Percentiles rank a stretch among this genome's conserved stretches.
Evolutionary conservation across 1,139 yeast species (phyloP).

Genomic region (Taiozyma sp.): DNA sequence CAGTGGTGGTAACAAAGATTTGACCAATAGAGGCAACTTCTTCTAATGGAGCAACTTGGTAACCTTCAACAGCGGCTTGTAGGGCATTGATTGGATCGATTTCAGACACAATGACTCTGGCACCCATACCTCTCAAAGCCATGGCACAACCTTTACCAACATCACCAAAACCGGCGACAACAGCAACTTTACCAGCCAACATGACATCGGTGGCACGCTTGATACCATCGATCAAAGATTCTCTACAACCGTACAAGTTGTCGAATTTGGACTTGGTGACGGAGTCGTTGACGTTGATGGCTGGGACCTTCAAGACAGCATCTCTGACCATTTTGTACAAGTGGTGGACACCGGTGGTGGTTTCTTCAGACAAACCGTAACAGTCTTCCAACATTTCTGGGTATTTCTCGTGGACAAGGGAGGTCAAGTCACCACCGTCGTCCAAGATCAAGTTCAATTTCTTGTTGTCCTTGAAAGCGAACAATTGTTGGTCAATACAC

Average conservation of each 20-base stretch:
- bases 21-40: slow-evolving; percentile 94
- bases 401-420: slow-evolving; percentile 96
- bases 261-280: slow-evolving; percentile 99
- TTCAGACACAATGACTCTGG: slow-evolving; percentile 97
- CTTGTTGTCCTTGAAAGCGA: slow-evolving; percentile 95
- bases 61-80: slow-evolving; percentile 99
- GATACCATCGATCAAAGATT: slow-evolving; percentile 97
- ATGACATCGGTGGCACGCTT: slow-evolving; percentile 99
- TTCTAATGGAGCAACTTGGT: slow-evolving; percentile 95
- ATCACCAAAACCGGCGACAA: slow-evolving; percentile 99
- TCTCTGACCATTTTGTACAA: slow-evolving; percentile 95
- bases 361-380: slow-evolving; percentile 97
- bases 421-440: slow-evolving; percentile 99
- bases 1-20: slow-evolving; percentile 98
- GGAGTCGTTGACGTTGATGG: slow-evolving; percentile 98
- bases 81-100: slow-evolving; percentile 98
- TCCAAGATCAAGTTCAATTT: slow-evolving; percentile 97
- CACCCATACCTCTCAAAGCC: slow-evolving; percentile 99
- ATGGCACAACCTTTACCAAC: slow-evolving; percentile 99
- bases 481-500: slow-evolving; percentile 99
- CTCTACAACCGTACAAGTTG: slow-evolving; percentile 99
- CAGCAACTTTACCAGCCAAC: slow-evolving; percentile 99
- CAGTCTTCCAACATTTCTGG: slow-evolving; percentile 97
- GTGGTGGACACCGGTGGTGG: slow-evolving; percentile 99
- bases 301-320: slow-evolving; percentile 92